Base-by-base conservation (phyloP, 257 asterid genomes). In the Gentiana straminea region DNA sequence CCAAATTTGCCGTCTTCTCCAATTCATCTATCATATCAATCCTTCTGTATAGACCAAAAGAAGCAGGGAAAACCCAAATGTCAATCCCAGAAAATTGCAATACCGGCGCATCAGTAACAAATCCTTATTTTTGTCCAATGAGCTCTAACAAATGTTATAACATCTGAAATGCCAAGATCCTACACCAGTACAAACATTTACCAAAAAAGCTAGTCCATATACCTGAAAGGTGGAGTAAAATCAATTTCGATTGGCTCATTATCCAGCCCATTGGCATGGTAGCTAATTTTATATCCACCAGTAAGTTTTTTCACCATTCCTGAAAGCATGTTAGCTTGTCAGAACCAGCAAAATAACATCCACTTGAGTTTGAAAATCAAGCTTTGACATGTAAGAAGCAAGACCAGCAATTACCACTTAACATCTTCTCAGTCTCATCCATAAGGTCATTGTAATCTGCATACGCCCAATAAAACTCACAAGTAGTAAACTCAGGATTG, bases 141-240 rank as follows among this genome's bases (percentile, higher is more conserved):
- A 24, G 24, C 24, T 24, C 24, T 24, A 0, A 24, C 24, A 24
- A 24, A 24, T 24, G 24, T 24, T 24, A 24, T 24, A 24, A 24
- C 24, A 24, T 24, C 24, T 24, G 24, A 24, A 24, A 24, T 24
- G 24, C 24, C 24, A 24, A 41, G 46, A 41, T 7, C 7, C 10
- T 4, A 41, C 46, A 41, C 46, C 3, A 41, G 46, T 10, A 41
- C 9, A 1, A 5, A 2, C 9, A 41, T 1, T 10, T 5, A 10
- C 3, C 48, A 49, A 13, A 3, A 39, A 43, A 44, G 56, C 15
- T 39, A 58, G 24, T 41, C 13, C 51, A 38, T 48, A 79, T 48
- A 91, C 98, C 98, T 87, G 84, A 91, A 91, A 24, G 98, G 96
- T 61, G 98, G 97, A 43, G 98, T 84, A 49, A 91, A 91, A 73